These are phyloP conservation scores for Volutella citrinella DNA, from an alignment of 2,329 filamentous ascomycete genomes.

Conservation along the genomic window DNA sequence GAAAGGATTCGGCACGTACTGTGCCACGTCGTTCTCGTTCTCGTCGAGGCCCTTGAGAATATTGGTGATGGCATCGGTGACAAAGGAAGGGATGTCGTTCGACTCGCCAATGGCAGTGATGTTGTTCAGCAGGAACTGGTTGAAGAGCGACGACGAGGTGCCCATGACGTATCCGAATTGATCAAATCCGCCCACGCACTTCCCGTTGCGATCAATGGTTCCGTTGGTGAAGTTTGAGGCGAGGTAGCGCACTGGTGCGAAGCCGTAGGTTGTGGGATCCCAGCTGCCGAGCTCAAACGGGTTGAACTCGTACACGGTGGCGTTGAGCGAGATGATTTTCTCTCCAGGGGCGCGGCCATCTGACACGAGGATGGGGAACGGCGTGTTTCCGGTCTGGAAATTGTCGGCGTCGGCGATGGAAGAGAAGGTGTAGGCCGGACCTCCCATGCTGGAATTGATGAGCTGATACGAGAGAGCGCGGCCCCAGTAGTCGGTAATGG, in stretches of 20 bases:
- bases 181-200: conserved; percentile 63
- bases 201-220: conserved; percentile 36
- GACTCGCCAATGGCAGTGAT: conserved; percentile 32
- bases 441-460: conserved; percentile 70
- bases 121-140: conserved; percentile 57
- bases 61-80: conserved; percentile 40
- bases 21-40: conserved; percentile 69
- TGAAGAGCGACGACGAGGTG: conserved; percentile 76
- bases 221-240: conserved; percentile 55
- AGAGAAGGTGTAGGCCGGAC: conserved; percentile 74
- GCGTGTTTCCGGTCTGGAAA: conserved; percentile 39
- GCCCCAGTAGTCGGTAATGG: conserved; percentile 84
- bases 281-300: conserved; percentile 64
- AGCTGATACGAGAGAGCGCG: conserved; percentile 79
- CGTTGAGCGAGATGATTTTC: conserved; percentile 46
- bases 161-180: conserved; percentile 77
- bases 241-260: conserved; percentile 55
- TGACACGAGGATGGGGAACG: conserved; percentile 47
- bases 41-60: conserved; percentile 54
- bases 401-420: conserved; percentile 49
- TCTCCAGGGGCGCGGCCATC: conserved; percentile 42
- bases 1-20: conserved; percentile 60
- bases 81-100: conserved; percentile 37
- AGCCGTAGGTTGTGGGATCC: conserved; percentile 56
- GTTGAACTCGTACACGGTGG: conserved; percentile 60